phyloP scores from a whole-genome alignment of 306 rosid species.

The Alnus rubra region DNA sequence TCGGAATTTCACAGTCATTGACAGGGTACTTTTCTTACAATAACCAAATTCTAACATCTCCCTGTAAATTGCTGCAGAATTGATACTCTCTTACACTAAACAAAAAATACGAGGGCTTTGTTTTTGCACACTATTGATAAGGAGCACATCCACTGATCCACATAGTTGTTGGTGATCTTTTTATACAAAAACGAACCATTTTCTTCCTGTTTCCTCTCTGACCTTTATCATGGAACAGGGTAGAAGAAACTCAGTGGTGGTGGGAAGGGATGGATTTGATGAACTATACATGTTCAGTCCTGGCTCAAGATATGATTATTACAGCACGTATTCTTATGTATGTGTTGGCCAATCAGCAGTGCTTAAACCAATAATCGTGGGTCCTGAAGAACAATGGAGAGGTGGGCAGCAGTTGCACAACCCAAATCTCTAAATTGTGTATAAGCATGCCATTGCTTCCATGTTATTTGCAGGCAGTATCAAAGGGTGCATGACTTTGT shows the following conservation, averaged over 20 bases:
- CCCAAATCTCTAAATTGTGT: conserved; percentile 56
- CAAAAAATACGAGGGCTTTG: not conserved
- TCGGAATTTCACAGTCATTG: conserved; percentile 64
- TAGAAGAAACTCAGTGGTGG: conserved; percentile 73
- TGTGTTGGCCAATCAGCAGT: conserved; percentile 74
- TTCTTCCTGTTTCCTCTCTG: not conserved
- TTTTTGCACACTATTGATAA: not conserved
- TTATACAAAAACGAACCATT: not conserved
- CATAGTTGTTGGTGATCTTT: no score
- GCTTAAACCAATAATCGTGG: conserved; percentile 57
- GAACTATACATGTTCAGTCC: conserved; percentile 81
- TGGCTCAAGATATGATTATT: conserved; percentile 58
- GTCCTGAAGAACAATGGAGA: conserved; percentile 56
- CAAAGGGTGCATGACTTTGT: not conserved
- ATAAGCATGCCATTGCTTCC: not conserved
- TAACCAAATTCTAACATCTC: conserved; percentile 1
- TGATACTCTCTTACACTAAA: no score
- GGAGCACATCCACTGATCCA: no score
- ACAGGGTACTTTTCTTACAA: conserved; percentile 53
- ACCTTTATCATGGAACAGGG: conserved; percentile 53
- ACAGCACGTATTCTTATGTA: conserved; percentile 59
- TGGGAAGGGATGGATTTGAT: conserved; percentile 76
- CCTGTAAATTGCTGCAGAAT: not conserved
- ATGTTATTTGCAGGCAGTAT: not conserved
- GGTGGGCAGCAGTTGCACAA: conserved; percentile 66